Evolutionary conservation across 306 rosid genomes (phyloP).

Genomic region (Crotalaria pallida): DNA sequence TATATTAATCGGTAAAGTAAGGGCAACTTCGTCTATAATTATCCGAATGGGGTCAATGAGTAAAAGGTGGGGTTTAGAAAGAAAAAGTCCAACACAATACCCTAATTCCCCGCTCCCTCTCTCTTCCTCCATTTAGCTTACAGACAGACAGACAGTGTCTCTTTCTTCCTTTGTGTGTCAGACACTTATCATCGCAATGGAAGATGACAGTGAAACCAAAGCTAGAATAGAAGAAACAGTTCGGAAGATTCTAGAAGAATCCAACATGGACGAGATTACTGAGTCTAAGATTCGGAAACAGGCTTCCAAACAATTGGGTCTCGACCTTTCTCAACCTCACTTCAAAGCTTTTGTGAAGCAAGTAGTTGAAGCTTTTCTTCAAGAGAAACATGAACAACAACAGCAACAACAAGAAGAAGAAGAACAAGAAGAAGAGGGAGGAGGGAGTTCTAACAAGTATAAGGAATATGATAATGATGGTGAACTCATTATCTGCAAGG

Average conservation of each 20-base stretch:
- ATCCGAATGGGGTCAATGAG: too few relatives aligned
- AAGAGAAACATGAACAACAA: conserved; percentile 33
- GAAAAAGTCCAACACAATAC: too few relatives aligned
- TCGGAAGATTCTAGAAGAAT: conserved; percentile 49
- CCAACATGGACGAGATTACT: conserved; percentile 75
- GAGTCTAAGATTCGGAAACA: conserved; percentile 76
- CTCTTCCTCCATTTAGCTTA: too few relatives aligned
- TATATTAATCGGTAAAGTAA: too few relatives aligned
- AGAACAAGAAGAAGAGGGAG: not conserved
- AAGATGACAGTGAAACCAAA: conserved; percentile 52
- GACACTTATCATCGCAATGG: conserved; percentile 39
- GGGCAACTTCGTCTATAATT: too few relatives aligned
- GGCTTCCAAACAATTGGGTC: conserved; percentile 54
- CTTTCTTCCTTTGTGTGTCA: not conserved
- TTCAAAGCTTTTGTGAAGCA: conserved; percentile 59
- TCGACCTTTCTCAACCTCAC: conserved; percentile 58
- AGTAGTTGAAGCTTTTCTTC: conserved; percentile 60
- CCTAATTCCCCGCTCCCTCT: too few relatives aligned
- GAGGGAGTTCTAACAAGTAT: conserved; percentile 22
- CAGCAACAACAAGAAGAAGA: not conserved
- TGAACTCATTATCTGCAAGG: conserved; percentile 79
- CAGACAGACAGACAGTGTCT: too few relatives aligned
- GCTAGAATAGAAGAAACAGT: conserved; percentile 58
- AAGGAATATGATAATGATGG: conserved; percentile 67
- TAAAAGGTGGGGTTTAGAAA: too few relatives aligned